Evolutionary conservation across 768 basidiomycete genomes (phyloP), one percentile per base, ranked within the genome.

Genomic region (Mycena chlorophos): DNA sequence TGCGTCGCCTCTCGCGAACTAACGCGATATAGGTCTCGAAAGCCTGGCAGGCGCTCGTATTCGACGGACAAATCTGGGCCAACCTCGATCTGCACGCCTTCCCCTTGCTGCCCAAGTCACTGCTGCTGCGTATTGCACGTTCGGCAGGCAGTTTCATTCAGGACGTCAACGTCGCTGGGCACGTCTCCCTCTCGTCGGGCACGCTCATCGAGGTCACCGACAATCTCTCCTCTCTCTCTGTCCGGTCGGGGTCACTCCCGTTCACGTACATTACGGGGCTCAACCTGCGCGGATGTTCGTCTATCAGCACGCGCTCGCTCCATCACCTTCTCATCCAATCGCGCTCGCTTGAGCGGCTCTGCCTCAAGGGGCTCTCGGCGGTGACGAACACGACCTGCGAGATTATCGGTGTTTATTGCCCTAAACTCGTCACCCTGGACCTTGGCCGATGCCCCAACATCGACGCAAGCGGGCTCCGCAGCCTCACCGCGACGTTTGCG

Each of bases 11-110:
- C n/a, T 42, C 40, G 40, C 19, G 19, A 20, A 37, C 19, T 54
- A 20, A 29, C 38, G 30, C 39, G 29, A 37, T 34, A 63, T 58
- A 93, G 89, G 88, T 92, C 12, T 94, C 88, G 26, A 88, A 82
- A 66, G 65, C 76, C 10, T 96, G 93, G 92, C 84, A 81, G 50
- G 67, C 73, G 2, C 80, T 94, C 34, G 84, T 86, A 23, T 84
- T 87, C 62, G 94, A 96, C 67, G 93, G 93, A 14, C 89, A 93
- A 64, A 77, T 95, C n/a, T 95, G 94, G 94, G 64, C 71, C 40
- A 66, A 79, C 53, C 74, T 91, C 29, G 79, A 89, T 66, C 74
- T 93, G 29, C 78, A 69, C 19, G 70, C 84, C 1, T 88, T 90
- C 66, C 83, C 88, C 14, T 73, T 76, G 31, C 66, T 87, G 5